Conservation (phyloP, 1,284 basidiomycete species). For the Coriolopsis trogii region DNA sequence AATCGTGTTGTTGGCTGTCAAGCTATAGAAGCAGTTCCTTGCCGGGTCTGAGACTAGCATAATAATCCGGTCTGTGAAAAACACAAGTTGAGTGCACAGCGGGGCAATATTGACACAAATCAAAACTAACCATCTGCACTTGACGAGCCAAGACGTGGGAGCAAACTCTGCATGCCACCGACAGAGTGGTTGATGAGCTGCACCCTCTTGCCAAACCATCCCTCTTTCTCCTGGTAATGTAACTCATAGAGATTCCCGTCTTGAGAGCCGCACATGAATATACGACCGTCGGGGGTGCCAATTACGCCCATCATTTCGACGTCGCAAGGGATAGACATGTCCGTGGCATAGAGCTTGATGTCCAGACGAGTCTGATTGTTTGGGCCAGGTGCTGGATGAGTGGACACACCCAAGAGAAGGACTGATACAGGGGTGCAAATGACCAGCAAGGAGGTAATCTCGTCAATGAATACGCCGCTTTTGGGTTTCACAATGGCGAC, state of each 20-base stretch:
- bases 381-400: slow-evolving; percentile 47
- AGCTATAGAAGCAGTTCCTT: slow-evolving; percentile 75
- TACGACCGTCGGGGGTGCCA: slow-evolving; percentile 81
- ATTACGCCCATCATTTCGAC: slow-evolving; percentile 85
- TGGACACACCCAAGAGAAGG: slow-evolving; percentile 85
- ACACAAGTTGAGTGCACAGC: slow-evolving; percentile 16
- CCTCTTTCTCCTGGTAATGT: slow-evolving; percentile 89
- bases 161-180: slow-evolving; percentile 72
- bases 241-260: slow-evolving; percentile 94
- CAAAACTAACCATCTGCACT: slow-evolving; percentile 57
- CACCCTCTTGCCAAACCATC: slow-evolving; percentile 90
- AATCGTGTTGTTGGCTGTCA: slow-evolving; percentile 72
- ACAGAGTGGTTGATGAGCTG: slow-evolving; percentile 84
- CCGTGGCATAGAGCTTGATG: slow-evolving; percentile 90
- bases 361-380: slow-evolving; percentile 60
- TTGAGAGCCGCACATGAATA: slow-evolving; percentile 87
- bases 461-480: slow-evolving; percentile 87
- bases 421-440: slow-evolving; percentile 87
- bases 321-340: slow-evolving; percentile 78
- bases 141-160: slow-evolving; percentile 65
- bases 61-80: slow-evolving; percentile 64
- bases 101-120: background rate
- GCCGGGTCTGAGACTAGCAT: slow-evolving; percentile 66
- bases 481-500: slow-evolving; percentile 85
- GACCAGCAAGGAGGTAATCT: slow-evolving; percentile 89